Evolutionary conservation across 2,329 filamentous ascomycete species (phyloP).

Genomic region (Byssothecium circinans): DNA sequence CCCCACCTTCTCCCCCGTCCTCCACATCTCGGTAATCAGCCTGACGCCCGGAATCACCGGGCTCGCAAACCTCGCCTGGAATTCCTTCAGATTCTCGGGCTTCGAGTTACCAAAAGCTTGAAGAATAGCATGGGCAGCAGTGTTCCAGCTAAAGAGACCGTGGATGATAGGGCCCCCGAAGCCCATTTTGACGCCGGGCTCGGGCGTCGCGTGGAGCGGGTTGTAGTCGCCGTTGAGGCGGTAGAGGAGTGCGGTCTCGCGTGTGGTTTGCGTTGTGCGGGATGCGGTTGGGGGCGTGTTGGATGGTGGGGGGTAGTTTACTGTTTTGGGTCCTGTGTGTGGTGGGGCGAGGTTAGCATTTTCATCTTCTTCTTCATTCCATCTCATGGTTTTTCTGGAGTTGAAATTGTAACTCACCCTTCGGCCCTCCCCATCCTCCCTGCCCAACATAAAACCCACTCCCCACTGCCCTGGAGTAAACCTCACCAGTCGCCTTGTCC

Average conservation of each 20-base stretch:
- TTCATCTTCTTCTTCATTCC: neutral
- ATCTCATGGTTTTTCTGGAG: neutral
- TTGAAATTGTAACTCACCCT: conserved; percentile 59
- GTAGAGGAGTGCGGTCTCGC: conserved; percentile 63
- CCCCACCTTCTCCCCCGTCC: conserved; percentile 66
- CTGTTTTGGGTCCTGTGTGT: conserved; percentile 62
- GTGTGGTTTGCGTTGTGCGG: conserved; percentile 69
- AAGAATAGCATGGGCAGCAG: conserved; percentile 71
- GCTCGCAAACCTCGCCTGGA: conserved; percentile 83
- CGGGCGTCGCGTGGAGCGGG: conserved; percentile 83
- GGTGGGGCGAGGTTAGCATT: neutral
- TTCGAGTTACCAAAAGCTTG: conserved; percentile 74
- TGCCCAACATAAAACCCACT: conserved; percentile 81
- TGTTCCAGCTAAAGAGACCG: conserved; percentile 86
- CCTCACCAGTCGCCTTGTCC: conserved; percentile 67
- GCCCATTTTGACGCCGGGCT: conserved; percentile 85
- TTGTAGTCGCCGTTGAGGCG: conserved; percentile 93
- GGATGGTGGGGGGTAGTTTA: conserved; percentile 76
- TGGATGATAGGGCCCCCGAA: conserved; percentile 89
- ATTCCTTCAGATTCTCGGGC: conserved; percentile 80
- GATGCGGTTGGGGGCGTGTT: conserved; percentile 70
- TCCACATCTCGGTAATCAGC: conserved; percentile 80
- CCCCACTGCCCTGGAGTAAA: conserved; percentile 69
- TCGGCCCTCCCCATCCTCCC: conserved; percentile 84
- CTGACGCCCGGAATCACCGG: conserved; percentile 84